A percentile compares a stretch with the other conserved stretches of the same genome.
Evolutionary conservation across 352 stramenopile species (phyloP).

Genomic region (Pythium angustatum): DNA sequence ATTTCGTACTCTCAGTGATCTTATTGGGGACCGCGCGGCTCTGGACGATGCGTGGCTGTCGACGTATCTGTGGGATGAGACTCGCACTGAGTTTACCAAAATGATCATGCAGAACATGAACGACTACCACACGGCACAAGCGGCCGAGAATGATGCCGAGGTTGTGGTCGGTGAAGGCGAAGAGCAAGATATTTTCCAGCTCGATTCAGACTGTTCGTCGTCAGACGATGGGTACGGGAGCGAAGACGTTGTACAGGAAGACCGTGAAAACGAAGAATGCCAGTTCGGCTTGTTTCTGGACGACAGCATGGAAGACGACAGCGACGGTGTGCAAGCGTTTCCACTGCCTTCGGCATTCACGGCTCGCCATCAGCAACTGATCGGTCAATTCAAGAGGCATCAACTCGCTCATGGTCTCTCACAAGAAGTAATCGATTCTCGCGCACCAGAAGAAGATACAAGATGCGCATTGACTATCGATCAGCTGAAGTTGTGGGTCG

Average conservation of each 20-base stretch:
- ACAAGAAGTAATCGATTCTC: not conserved
- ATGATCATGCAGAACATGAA: not conserved
- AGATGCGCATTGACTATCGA: not conserved
- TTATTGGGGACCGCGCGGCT: not conserved
- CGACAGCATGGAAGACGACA: not conserved
- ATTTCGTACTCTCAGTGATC: not conserved
- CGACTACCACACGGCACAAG: not conserved
- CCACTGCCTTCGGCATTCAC: too few species aligned
- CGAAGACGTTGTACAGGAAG: not conserved
- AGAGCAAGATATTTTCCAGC: not conserved
- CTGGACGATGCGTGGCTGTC: not conserved
- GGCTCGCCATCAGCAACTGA: too few species aligned
- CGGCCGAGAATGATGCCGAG: not conserved
- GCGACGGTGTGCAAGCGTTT: too few species aligned
- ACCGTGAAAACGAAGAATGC: too few species aligned
- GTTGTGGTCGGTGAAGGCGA: not conserved
- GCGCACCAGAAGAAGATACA: not conserved
- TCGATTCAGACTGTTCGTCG: conserved; percentile 3
- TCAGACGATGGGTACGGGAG: conserved; percentile 16
- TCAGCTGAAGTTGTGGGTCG: not conserved
- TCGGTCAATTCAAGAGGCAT: not conserved
- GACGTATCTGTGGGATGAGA: not conserved
- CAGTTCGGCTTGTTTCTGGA: too few species aligned
- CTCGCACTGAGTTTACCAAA: not conserved
- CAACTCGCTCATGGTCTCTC: not conserved